phyloP scores from a whole-genome alignment of 345 rosid genomes.

The Gossypium mustelinum region DNA sequence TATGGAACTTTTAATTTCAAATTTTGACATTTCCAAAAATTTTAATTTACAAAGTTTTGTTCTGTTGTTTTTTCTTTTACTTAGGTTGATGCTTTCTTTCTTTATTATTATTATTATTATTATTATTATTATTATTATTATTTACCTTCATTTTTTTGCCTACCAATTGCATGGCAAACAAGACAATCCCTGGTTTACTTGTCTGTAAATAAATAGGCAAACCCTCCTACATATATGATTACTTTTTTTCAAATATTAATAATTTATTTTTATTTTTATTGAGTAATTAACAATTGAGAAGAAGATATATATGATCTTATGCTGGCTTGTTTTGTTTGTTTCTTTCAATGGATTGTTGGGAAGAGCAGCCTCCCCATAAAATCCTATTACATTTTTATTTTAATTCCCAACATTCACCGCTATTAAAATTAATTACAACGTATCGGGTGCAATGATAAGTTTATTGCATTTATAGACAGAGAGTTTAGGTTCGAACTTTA shows the following conservation, averaged over 20 bases:
- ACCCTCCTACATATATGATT: slow-evolving; percentile 14
- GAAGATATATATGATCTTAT: neutral
- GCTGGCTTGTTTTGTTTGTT: neutral
- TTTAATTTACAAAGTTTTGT: neutral
- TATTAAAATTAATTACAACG: too few species aligned
- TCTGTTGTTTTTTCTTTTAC: neutral
- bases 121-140: too few species aligned
- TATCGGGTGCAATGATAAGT: too few species aligned
- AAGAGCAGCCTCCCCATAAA: neutral
- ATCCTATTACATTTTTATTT: too few species aligned
- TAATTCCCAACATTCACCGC: too few species aligned
- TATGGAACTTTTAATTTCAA: neutral
- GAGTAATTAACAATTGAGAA: neutral
- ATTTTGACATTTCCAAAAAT: neutral
- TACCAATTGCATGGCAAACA: slow-evolving; percentile 37
- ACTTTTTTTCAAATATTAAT: too few species aligned
- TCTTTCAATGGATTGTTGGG: slow-evolving; percentile 10
- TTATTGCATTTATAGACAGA: too few species aligned
- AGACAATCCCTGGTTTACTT: slow-evolving; percentile 32
- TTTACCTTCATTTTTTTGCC: slow-evolving; percentile 18
- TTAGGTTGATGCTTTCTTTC: neutral
- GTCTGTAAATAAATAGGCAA: slow-evolving; percentile 54
- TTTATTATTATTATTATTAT: neutral
- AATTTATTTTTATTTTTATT: neutral
- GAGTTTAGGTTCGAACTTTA: too few species aligned